phyloP scores from a whole-genome alignment of 768 basidiomycete genomes.

The Amanita thiersii region DNA sequence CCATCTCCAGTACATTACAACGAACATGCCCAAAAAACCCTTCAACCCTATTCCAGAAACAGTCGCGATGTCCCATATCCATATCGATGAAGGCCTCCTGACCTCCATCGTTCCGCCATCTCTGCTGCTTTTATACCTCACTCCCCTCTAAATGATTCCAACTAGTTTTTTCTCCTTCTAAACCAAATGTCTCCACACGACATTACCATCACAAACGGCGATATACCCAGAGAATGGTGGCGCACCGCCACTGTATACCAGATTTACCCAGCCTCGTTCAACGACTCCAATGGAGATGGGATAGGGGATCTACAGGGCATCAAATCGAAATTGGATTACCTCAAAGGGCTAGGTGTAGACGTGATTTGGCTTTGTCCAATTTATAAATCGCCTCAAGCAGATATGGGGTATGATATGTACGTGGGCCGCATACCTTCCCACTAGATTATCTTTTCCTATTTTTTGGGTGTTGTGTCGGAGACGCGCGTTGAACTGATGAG shows the following conservation, averaged over 20 bases:
- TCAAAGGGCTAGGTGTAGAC: conserved; percentile 59
- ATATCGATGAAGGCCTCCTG: too few relatives aligned
- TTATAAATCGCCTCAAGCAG: conserved; percentile 57
- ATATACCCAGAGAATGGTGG: conserved; percentile 36
- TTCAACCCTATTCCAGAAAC: too few relatives aligned
- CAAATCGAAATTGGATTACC: conserved; percentile 53
- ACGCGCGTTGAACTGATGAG: too few relatives aligned
- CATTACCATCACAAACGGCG: not conserved
- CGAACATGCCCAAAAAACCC: too few relatives aligned
- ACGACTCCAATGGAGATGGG: conserved; percentile 66
- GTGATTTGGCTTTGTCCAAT: conserved; percentile 69
- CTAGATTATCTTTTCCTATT: not conserved
- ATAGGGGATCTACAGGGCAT: conserved; percentile 67
- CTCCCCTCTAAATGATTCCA: too few relatives aligned
- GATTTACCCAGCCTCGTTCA: conserved; percentile 66
- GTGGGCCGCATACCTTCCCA: too few relatives aligned
- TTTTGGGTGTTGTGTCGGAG: not conserved
- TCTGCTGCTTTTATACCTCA: too few relatives aligned
- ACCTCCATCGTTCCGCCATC: too few relatives aligned
- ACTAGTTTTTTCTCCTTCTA: too few relatives aligned
- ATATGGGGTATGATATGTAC: conserved; percentile 72
- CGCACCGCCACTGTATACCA: conserved; percentile 54
- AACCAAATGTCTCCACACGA: not conserved
- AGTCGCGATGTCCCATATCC: too few relatives aligned
- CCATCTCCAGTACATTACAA: too few relatives aligned